These are phyloP conservation scores for Edaphochlamys debaryana DNA, from an alignment of 139 green algal species.

Conservation along the genomic window DNA sequence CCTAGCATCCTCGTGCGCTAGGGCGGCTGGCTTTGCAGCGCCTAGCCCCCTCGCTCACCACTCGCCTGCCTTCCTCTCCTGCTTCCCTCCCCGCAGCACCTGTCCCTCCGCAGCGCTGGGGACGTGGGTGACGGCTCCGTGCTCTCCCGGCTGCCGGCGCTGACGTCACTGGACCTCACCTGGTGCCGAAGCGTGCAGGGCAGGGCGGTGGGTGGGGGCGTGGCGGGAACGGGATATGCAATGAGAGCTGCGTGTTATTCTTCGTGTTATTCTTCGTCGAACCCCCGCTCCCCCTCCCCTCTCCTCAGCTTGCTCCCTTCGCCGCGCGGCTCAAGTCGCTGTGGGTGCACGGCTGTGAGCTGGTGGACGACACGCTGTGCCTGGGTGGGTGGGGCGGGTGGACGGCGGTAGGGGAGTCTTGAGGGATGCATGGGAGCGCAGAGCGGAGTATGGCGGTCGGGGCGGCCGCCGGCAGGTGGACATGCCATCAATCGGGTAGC, in stretches of 20 bases:
- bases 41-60: neutral
- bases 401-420: no score
- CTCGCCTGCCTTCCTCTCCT: neutral
- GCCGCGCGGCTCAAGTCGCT: neutral
- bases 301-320: neutral
- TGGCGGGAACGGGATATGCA: no score
- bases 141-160: neutral
- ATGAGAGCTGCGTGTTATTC: neutral
- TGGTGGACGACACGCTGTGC: slow-evolving; percentile 15
- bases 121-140: neutral
- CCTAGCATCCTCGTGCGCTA: no score
- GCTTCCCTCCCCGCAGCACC: neutral
- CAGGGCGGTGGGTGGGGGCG: neutral
- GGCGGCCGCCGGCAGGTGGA: neutral
- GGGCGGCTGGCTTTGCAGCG: neutral
- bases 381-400: neutral
- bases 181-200: slow-evolving; percentile 27
- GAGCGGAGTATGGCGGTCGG: no score
- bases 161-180: slow-evolving; percentile 7
- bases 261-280: neutral
- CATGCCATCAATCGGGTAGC: neutral
- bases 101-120: slow-evolving; percentile 9
- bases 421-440: neutral
- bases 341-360: slow-evolving; percentile 18
- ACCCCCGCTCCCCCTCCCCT: no score